Percentiles rank a stretch among this genome's conserved stretches.
phyloP scores from a whole-genome alignment of 1,284 basidiomycete genomes.

The Cutaneotrichosporon dermatis region DNA sequence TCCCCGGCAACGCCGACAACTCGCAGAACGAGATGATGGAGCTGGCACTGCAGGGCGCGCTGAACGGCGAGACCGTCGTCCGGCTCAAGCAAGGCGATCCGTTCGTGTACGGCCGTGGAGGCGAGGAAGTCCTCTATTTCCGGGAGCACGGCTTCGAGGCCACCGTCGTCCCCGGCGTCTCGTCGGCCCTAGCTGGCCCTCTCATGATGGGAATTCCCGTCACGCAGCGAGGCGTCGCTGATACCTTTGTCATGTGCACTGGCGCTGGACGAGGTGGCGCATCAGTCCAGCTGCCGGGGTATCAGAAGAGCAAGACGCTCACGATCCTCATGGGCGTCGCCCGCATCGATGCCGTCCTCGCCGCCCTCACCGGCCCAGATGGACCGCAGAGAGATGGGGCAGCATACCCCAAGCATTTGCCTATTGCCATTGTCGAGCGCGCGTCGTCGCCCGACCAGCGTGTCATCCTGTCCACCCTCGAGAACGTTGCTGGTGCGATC shows the following conservation, averaged over 20 bases:
- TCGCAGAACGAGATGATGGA: conserved; percentile 93
- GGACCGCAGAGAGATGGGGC: conserved; percentile 51
- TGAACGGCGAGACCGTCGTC: conserved; percentile 76
- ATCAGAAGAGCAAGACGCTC: conserved; percentile 73
- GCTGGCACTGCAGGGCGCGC: conserved; percentile 75
- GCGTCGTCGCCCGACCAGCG: conserved; percentile 89
- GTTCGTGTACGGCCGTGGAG: conserved; percentile 86
- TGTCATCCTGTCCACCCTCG: conserved; percentile 73
- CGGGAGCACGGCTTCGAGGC: conserved; percentile 75
- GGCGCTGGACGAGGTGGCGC: conserved; percentile 86
- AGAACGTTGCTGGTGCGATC: conserved; percentile 66
- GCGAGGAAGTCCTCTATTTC: conserved; percentile 92
- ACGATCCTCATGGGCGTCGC: conserved; percentile 94
- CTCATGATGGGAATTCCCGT: conserved; percentile 86
- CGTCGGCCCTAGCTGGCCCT: conserved; percentile 82
- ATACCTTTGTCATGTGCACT: conserved; percentile 83
- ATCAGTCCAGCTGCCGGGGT: conserved; percentile 77
- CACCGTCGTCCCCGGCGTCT: conserved; percentile 82
- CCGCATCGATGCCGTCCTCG: conserved; percentile 66
- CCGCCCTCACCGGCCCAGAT: conserved; percentile 52
- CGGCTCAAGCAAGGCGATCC: conserved; percentile 97
- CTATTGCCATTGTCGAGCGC: conserved; percentile 89
- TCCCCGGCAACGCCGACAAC: conserved; percentile 93
- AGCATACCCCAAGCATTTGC: conserved; percentile 69
- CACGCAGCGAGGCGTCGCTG: conserved; percentile 90